phyloP scores from a whole-genome alignment of 805 yeast species.

The Lipomyces orientalis region DNA sequence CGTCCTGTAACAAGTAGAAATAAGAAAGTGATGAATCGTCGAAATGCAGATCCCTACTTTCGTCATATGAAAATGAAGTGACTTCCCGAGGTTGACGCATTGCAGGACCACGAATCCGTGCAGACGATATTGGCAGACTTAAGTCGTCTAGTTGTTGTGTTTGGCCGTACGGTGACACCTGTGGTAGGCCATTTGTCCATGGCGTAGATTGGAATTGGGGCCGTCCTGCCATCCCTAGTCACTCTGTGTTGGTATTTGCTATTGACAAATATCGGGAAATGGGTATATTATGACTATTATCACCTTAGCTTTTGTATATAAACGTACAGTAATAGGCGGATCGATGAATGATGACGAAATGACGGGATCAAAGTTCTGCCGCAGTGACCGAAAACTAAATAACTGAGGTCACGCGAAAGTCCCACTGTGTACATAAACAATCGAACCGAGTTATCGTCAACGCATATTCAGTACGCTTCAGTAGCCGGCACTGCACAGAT shows the following conservation, averaged over 20 bases:
- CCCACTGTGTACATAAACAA: not conserved
- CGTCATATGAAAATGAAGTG: conserved; percentile 67
- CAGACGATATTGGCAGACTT: conserved; percentile 19
- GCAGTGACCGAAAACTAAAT: not conserved
- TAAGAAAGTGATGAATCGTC: conserved; percentile 66
- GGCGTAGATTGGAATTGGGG: conserved; percentile 7
- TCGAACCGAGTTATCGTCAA: not conserved
- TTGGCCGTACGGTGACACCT: conserved; percentile 14
- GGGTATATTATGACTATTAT: not conserved
- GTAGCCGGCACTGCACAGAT: not conserved
- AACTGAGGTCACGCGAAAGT: not conserved
- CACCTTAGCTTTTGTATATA: not conserved
- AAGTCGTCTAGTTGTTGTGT: conserved; percentile 9
- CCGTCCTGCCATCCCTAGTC: not conserved
- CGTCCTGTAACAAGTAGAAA: conserved; percentile 78
- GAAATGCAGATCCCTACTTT: conserved; percentile 48
- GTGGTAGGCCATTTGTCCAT: conserved; percentile 9
- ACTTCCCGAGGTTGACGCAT: conserved; percentile 87
- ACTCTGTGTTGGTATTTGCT: not conserved
- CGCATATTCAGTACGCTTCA: not conserved
- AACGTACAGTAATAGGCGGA: too few species aligned
- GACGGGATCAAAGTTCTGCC: not conserved
- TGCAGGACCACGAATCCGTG: conserved; percentile 52
- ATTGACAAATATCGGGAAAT: not conserved
- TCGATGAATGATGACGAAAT: not conserved